phyloP scores from a whole-genome alignment of 2,329 filamentous ascomycete species.

The Botrytis tulipae region DNA sequence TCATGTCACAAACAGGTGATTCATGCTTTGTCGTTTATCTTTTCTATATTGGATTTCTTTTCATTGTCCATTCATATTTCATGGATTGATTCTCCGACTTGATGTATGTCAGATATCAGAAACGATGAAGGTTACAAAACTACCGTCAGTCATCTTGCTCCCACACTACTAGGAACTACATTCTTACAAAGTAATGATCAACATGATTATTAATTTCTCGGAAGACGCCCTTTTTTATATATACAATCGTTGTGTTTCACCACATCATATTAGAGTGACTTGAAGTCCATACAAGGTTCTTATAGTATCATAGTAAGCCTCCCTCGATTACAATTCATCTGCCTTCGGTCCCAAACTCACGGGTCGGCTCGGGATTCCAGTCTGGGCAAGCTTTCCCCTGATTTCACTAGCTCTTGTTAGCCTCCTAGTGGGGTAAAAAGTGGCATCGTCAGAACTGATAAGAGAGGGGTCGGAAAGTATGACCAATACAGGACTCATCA shows the following conservation, averaged over 20 bases:
- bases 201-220: not conserved
- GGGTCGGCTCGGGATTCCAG: conserved; percentile 12
- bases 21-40: conserved; percentile 3
- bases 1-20: conserved; percentile 9
- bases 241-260: not conserved
- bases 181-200: not conserved
- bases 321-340: not conserved
- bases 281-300: not conserved
- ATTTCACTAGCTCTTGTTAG: not conserved
- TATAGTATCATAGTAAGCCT: not conserved
- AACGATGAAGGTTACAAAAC: not conserved
- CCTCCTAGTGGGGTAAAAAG: not conserved
- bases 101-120: not conserved
- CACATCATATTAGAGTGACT: not conserved
- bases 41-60: not conserved
- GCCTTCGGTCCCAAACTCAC: not conserved
- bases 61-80: not conserved
- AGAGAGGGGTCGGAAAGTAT: conserved; percentile 11
- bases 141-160: not conserved
- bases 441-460: conserved; percentile 16
- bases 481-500: conserved; percentile 1
- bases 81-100: not conserved
- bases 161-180: not conserved
- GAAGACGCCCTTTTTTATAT: not conserved
- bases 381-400: conserved; percentile 10